These are phyloP conservation scores for Melaleuca quinquenervia DNA, from an alignment of 345 rosid genomes.

Conservation along the genomic window DNA sequence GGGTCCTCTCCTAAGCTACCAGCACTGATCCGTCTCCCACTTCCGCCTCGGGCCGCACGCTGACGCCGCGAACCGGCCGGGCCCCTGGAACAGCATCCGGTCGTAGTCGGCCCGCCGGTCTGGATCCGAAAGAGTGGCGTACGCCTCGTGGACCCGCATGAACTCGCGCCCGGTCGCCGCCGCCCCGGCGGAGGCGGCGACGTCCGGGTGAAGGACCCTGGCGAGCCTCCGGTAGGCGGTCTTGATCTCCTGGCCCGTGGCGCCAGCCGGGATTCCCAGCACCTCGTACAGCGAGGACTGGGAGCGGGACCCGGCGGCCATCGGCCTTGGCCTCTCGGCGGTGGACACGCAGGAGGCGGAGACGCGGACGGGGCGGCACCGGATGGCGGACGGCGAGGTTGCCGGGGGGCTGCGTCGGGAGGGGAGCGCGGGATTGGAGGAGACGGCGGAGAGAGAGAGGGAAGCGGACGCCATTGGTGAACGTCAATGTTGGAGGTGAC, in stretches of 20 bases:
- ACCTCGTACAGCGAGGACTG: conserved; percentile 40
- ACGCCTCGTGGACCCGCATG: conserved; percentile 44
- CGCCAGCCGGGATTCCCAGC: conserved; percentile 42
- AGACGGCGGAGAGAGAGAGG: conserved; percentile 6
- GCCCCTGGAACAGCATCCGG: conserved; percentile 10
- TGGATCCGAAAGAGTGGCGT: conserved; percentile 49
- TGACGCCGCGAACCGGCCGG: conserved; percentile 13
- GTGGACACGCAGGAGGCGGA: conserved; percentile 30
- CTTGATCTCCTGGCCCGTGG: conserved; percentile 48
- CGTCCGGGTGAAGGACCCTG: conserved; percentile 45
- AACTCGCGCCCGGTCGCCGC: conserved; percentile 25
- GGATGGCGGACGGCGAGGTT: background rate
- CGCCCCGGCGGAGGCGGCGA: conserved; percentile 6
- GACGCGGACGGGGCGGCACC: conserved; percentile 20
- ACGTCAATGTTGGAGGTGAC: background rate
- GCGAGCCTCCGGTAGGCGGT: conserved; percentile 45
- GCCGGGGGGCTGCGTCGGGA: background rate
- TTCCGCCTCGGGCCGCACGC: conserved; percentile 14
- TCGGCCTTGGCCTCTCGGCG: conserved; percentile 23
- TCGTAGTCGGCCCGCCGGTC: conserved; percentile 41
- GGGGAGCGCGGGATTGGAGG: background rate
- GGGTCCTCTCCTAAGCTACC: conserved; percentile 16
- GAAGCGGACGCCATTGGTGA: conserved; percentile 13
- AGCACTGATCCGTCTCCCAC: conserved; percentile 79
- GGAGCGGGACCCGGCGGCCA: background rate